These are phyloP conservation scores for Populus hybrid DNA, from an alignment of 441 rosid species.

Conservation along the genomic window DNA sequence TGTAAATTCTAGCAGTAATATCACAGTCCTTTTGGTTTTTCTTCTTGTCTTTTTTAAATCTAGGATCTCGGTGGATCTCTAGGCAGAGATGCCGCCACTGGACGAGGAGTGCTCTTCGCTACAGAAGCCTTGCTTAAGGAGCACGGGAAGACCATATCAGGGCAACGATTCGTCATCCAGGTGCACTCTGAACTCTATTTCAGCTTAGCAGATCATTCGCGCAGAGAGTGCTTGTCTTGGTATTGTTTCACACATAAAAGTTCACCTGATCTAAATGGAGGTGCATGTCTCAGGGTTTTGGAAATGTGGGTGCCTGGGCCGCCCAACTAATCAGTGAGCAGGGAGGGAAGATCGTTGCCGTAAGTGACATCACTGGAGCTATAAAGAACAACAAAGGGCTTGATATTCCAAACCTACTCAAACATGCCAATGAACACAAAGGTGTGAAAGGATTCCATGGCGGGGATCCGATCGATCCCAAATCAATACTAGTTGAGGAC, in stretches of 20 bases:
- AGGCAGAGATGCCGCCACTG: slow-evolving; percentile 98
- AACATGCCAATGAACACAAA: slow-evolving; percentile 59
- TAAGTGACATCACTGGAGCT: slow-evolving; percentile 94
- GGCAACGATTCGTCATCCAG: slow-evolving; percentile 82
- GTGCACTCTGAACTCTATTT: slow-evolving; percentile 23
- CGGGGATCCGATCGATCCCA: slow-evolving; percentile 64
- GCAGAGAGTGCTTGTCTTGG: not conserved
- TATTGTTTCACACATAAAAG: not conserved
- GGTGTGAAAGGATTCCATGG: slow-evolving; percentile 69
- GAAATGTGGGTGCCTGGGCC: slow-evolving; percentile 98
- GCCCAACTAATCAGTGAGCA: slow-evolving; percentile 74
- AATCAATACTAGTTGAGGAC: slow-evolving; percentile 70
- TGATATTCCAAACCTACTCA: slow-evolving; percentile 51
- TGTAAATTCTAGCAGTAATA: not conserved
- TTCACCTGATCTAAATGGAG: not conserved
- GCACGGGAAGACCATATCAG: slow-evolving; percentile 73
- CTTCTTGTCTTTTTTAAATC: not conserved
- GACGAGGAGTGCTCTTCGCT: slow-evolving; percentile 89
- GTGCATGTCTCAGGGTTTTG: slow-evolving; percentile 65
- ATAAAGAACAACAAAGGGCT: slow-evolving; percentile 78
- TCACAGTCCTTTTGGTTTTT: not conserved
- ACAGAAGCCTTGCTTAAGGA: slow-evolving; percentile 95
- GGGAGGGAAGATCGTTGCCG: slow-evolving; percentile 91
- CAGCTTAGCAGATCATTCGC: not conserved
- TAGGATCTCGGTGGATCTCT: slow-evolving; percentile 98